These are phyloP conservation scores for Xenoacremonium recifei DNA, from an alignment of 2,329 filamentous ascomycete genomes.

Conservation along the genomic window DNA sequence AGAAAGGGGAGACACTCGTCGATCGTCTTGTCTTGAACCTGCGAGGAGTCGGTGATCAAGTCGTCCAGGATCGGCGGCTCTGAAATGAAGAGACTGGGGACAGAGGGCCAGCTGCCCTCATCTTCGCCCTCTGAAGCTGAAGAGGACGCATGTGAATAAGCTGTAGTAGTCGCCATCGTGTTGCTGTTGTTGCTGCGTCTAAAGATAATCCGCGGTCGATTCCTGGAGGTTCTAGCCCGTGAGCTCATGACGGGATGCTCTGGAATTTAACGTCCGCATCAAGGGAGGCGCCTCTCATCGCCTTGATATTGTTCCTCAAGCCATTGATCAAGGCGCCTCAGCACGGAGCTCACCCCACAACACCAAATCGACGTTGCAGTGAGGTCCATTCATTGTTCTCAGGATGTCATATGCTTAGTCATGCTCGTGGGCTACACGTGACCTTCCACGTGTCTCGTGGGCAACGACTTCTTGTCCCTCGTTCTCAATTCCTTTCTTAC, in stretches of 20 bases:
- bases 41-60: conserved; percentile 66
- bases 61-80: conserved; percentile 63
- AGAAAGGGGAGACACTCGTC: conserved; percentile 69
- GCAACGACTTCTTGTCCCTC: too few relatives aligned
- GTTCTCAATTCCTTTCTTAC: too few relatives aligned
- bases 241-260: conserved; percentile 26
- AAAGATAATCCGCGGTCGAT: conserved; percentile 33
- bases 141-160: conserved; percentile 2
- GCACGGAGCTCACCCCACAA: conserved; percentile 24
- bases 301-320: conserved; percentile 28
- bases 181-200: conserved; percentile 12
- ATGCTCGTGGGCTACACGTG: too few relatives aligned
- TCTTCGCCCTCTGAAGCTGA: conserved; percentile 7
- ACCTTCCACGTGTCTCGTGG: too few relatives aligned
- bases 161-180: conserved; percentile 15
- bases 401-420: conserved; percentile 23
- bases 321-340: conserved; percentile 18
- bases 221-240: conserved; percentile 24
- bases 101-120: conserved; percentile 15
- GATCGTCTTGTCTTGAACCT: conserved; percentile 66
- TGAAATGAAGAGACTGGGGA: conserved; percentile 58
- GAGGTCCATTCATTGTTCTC: conserved; percentile 14
- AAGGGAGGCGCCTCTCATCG: conserved; percentile 14
- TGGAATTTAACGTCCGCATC: conserved; percentile 18
- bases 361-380: conserved; percentile 15